phyloP scores from a whole-genome alignment of 805 yeast species.

The Sugiyamaella valdiviana region DNA sequence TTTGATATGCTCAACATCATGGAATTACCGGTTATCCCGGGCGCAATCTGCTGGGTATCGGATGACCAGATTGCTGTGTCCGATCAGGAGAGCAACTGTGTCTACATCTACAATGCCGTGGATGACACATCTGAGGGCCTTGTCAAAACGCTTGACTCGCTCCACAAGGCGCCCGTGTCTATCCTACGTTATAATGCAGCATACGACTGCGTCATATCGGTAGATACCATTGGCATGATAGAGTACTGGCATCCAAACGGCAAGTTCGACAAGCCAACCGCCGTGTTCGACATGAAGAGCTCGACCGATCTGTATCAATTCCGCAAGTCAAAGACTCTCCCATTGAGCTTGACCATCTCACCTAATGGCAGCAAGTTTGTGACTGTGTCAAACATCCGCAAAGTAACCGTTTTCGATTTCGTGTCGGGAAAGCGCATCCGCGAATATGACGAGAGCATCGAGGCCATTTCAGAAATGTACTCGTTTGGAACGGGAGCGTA shows the following conservation, averaged over 20 bases:
- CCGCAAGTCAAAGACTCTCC: slow-evolving; percentile 30
- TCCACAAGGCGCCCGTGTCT: slow-evolving; percentile 26
- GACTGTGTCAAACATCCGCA: slow-evolving; percentile 28
- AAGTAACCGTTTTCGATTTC: slow-evolving; percentile 32
- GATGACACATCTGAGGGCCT: slow-evolving; percentile 14
- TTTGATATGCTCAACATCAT: slow-evolving; percentile 36
- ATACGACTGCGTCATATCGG: slow-evolving; percentile 27
- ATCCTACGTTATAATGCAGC: slow-evolving; percentile 23
- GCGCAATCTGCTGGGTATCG: slow-evolving; percentile 24
- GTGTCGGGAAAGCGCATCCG: slow-evolving; percentile 31
- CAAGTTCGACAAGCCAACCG: slow-evolving; percentile 19
- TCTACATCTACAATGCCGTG: slow-evolving; percentile 24
- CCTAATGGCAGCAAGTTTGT: slow-evolving; percentile 30
- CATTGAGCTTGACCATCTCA: slow-evolving; percentile 24
- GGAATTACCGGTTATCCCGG: slow-evolving; percentile 27
- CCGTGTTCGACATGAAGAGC: slow-evolving; percentile 34
- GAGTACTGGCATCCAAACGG: slow-evolving; percentile 34
- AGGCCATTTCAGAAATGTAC: slow-evolving; percentile 25
- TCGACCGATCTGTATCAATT: slow-evolving; percentile 37
- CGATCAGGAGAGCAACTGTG: slow-evolving; percentile 15
- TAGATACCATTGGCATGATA: slow-evolving; percentile 32
- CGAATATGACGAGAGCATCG: slow-evolving; percentile 30
- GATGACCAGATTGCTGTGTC: slow-evolving; percentile 18
- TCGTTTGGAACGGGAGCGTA: slow-evolving; percentile 21
- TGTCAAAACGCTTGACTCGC: slow-evolving; percentile 8